Evolutionary conservation across 257 asterid genomes (phyloP).

Genomic region (Primulina huaijiensis): DNA sequence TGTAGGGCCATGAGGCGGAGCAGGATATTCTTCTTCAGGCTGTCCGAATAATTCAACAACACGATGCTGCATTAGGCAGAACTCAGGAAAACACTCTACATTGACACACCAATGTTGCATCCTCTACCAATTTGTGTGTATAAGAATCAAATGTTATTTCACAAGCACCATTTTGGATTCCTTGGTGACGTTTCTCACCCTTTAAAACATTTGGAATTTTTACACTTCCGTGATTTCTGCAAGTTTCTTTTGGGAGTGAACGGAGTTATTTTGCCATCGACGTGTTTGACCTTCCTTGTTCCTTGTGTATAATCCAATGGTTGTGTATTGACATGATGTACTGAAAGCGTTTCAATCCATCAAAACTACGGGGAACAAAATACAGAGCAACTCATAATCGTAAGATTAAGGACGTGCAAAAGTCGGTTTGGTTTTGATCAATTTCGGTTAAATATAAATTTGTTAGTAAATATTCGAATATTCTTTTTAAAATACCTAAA

Average conservation of each 20-base stretch:
- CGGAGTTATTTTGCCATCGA: neutral
- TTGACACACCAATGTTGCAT: slow-evolving; percentile 15
- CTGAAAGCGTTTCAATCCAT: slow-evolving; percentile 3
- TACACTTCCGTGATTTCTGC: slow-evolving; percentile 17
- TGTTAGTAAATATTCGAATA: too few species aligned
- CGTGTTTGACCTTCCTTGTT: neutral
- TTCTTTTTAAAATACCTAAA: too few species aligned
- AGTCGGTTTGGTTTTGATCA: too few species aligned
- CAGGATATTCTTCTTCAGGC: slow-evolving; percentile 76
- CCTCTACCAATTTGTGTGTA: slow-evolving; percentile 16
- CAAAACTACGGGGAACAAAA: slow-evolving; percentile 1
- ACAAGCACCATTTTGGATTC: slow-evolving; percentile 16
- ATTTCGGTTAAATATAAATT: too few species aligned
- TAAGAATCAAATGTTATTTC: neutral
- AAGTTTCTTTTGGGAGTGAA: slow-evolving; percentile 25
- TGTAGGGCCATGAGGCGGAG: slow-evolving; percentile 66
- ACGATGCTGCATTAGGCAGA: slow-evolving; percentile 66
- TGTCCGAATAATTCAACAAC: slow-evolving; percentile 60
- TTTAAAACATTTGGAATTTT: neutral
- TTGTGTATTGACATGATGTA: too few species aligned
- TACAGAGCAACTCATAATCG: neutral
- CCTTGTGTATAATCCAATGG: neutral
- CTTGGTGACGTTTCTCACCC: slow-evolving; percentile 15
- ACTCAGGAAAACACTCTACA: slow-evolving; percentile 28
- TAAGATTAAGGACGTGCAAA: neutral